Percentiles rank a stretch among this genome's conserved stretches.
phyloP scores from a whole-genome alignment of 805 yeast species.

The Jamesozyma jinghongensis region DNA sequence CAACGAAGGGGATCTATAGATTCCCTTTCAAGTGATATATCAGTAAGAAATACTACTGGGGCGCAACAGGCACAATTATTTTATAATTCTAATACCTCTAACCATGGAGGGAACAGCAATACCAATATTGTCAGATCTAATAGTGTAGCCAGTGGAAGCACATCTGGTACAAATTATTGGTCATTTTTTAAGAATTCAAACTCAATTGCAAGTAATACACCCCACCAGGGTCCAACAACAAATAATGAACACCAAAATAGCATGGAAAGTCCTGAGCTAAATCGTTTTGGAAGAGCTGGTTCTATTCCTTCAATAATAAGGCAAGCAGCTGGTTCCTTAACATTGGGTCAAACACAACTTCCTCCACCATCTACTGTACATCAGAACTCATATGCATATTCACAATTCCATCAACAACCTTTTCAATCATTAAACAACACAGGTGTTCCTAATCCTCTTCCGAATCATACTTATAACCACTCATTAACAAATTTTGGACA shows the following conservation, averaged over 20 bases:
- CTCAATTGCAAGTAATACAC: slow-evolving; percentile 3
- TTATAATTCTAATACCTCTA: slow-evolving; percentile 4
- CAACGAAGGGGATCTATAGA: slow-evolving; percentile 28
- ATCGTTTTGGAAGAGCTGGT: slow-evolving; percentile 18
- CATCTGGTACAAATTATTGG: slow-evolving; percentile 15
- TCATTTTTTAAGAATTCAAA: slow-evolving; percentile 13
- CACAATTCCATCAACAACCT: slow-evolving; percentile 21
- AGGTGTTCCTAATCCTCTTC: not conserved
- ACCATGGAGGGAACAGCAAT: slow-evolving; percentile 1
- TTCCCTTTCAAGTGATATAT: slow-evolving; percentile 24
- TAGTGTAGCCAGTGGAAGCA: slow-evolving; percentile 5
- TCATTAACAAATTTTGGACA: slow-evolving; percentile 18
- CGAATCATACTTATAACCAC: slow-evolving; percentile 2
- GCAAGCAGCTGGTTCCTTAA: slow-evolving; percentile 14
- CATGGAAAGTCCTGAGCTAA: not conserved
- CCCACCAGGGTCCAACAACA: not conserved
- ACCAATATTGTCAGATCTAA: slow-evolving; percentile 1
- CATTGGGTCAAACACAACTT: slow-evolving; percentile 13
- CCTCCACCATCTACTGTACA: slow-evolving; percentile 10
- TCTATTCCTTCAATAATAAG: slow-evolving; percentile 23
- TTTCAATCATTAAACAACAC: not conserved
- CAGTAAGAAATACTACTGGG: slow-evolving; percentile 11
- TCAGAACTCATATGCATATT: slow-evolving; percentile 18
- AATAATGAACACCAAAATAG: not conserved
- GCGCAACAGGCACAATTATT: slow-evolving; percentile 15